Conservation (phyloP, 2,329 filamentous ascomycete species). For the Plectosphaerella plurivora region DNA sequence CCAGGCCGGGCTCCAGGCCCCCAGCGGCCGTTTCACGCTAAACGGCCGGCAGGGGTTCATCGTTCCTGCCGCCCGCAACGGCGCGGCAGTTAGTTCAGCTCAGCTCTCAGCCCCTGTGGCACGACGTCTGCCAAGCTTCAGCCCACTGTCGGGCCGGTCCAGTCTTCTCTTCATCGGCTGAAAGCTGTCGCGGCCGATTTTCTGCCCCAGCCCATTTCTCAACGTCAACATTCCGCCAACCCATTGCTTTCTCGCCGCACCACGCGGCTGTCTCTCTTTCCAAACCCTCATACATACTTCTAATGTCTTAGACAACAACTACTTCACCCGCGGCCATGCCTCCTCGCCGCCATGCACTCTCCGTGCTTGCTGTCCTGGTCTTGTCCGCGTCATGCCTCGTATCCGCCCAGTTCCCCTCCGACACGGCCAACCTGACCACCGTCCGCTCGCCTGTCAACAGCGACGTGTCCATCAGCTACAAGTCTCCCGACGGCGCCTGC, state of each 20-base stretch:
- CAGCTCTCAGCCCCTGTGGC: background rate
- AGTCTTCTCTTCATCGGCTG: background rate
- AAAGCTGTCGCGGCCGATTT: background rate
- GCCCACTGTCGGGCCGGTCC: background rate
- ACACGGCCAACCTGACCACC: slow-evolving; percentile 41
- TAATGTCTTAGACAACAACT: background rate
- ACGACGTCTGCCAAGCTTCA: background rate
- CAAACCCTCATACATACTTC: background rate
- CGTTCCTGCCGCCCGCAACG: too few species aligned
- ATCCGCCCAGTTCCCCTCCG: slow-evolving; percentile 10
- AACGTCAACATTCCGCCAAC: background rate
- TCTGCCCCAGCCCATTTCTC: background rate
- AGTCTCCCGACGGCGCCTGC: slow-evolving; percentile 56
- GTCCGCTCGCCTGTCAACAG: slow-evolving; percentile 58
- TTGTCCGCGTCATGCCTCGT: background rate
- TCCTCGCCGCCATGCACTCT: background rate
- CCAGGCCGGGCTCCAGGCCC: too few species aligned
- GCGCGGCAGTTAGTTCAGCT: too few species aligned
- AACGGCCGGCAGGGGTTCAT: too few species aligned
- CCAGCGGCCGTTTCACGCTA: too few species aligned
- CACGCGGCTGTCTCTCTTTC: background rate
- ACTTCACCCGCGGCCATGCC: background rate
- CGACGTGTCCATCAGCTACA: slow-evolving; percentile 65
- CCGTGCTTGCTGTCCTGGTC: slow-evolving; percentile 1
- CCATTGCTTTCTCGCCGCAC: background rate